A percentile compares a stretch with the other conserved stretches of the same genome.
Evolutionary conservation across 805 yeast genomes (phyloP).

Genomic region (Debaryomyces hansenii): DNA sequence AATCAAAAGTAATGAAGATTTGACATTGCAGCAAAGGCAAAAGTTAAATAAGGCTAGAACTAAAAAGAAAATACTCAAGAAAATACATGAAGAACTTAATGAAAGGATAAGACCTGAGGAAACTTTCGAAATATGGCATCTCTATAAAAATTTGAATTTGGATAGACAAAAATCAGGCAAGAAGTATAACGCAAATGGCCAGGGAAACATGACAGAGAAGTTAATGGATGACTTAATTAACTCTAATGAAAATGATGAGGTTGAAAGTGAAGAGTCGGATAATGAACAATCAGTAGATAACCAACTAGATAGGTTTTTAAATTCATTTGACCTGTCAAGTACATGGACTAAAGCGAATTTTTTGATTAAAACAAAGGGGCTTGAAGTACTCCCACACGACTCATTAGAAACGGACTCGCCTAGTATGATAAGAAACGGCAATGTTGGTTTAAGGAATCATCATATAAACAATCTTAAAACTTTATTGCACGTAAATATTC

Average conservation of each 20-base stretch:
- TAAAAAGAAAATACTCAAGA: slow-evolving; percentile 15
- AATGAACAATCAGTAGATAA: slow-evolving; percentile 5
- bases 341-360: slow-evolving; percentile 19
- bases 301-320: slow-evolving; percentile 11
- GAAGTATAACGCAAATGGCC: slow-evolving; percentile 8
- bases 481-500: slow-evolving; percentile 49
- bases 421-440: background rate
- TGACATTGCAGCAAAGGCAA: slow-evolving; percentile 5
- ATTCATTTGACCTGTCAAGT: slow-evolving; percentile 19
- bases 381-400: slow-evolving; percentile 22
- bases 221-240: background rate
- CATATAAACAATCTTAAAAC: slow-evolving; percentile 38
- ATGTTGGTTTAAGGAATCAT: slow-evolving; percentile 14
- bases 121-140: slow-evolving; percentile 34
- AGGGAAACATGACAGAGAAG: slow-evolving; percentile 2
- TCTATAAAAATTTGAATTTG: slow-evolving; percentile 12
- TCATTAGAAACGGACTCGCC: slow-evolving; percentile 4
- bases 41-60: slow-evolving; percentile 9
- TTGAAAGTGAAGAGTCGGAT: slow-evolving; percentile 6
- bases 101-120: slow-evolving; percentile 30
- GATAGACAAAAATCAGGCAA: background rate
- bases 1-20: slow-evolving; percentile 4
- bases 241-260: slow-evolving; percentile 1
- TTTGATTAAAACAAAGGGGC: slow-evolving; percentile 19
- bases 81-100: slow-evolving; percentile 24